These are phyloP conservation scores for Coprinopsis marcescibilis DNA, from an alignment of 768 basidiomycete species.

Conservation along the genomic window DNA sequence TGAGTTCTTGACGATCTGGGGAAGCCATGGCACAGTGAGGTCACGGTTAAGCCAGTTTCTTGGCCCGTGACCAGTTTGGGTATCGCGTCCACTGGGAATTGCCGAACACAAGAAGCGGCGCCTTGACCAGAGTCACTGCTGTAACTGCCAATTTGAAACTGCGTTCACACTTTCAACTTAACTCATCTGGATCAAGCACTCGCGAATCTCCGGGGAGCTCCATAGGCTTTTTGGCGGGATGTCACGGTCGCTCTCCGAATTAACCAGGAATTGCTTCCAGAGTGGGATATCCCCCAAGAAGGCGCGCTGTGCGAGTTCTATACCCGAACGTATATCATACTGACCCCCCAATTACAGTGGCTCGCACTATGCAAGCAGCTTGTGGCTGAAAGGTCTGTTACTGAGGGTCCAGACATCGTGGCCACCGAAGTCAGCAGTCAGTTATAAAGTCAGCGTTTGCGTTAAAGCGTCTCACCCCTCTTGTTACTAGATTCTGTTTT, in stretches of 20 bases:
- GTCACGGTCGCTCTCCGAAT: conserved; percentile 62
- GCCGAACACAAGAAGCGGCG: too few relatives aligned
- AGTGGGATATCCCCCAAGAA: conserved; percentile 59
- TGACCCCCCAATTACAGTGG: conserved; percentile 54
- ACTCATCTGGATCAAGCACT: too few relatives aligned
- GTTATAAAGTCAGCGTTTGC: not conserved
- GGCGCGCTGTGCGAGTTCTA: conserved; percentile 28
- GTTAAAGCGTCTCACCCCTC: not conserved
- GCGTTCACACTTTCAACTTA: too few relatives aligned
- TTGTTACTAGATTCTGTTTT: conserved; percentile 57
- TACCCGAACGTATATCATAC: conserved; percentile 6
- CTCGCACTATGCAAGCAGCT: conserved; percentile 56
- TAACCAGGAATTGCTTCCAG: conserved; percentile 72
- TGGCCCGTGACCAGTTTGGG: too few relatives aligned
- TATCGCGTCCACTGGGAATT: too few relatives aligned
- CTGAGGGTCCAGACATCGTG: conserved; percentile 36
- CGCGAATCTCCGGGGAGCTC: too few relatives aligned
- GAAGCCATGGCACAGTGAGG: conserved; percentile 33
- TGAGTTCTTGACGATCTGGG: conserved; percentile 63
- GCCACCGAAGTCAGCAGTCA: conserved; percentile 27
- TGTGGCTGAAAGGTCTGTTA: conserved; percentile 41
- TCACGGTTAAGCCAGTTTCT: conserved; percentile 1
- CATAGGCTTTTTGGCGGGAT: too few relatives aligned
- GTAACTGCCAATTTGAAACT: too few relatives aligned
- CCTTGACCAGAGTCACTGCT: too few relatives aligned